phyloP scores from a whole-genome alignment of 2,329 filamentous ascomycete species.

The Alternaria arbusti region DNA sequence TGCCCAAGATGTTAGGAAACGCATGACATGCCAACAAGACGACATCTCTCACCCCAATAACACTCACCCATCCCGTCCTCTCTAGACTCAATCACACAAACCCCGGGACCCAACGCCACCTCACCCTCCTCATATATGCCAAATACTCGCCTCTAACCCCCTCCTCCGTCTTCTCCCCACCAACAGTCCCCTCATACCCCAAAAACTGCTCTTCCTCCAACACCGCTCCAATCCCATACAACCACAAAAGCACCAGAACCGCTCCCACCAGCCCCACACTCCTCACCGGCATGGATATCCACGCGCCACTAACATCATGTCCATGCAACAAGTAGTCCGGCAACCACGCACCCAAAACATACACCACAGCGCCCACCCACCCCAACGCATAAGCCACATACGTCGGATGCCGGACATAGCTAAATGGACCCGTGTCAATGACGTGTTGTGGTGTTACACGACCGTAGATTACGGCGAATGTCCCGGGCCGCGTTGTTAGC shows the following conservation, averaged over 20 bases:
- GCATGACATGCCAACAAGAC: background rate
- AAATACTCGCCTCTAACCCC: background rate
- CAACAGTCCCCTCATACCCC: background rate
- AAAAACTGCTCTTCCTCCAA: background rate
- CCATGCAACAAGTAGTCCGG: background rate
- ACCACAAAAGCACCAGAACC: background rate
- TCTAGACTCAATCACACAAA: background rate
- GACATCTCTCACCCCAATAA: background rate
- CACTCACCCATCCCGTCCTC: background rate
- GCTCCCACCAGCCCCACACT: background rate
- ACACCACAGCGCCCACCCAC: background rate
- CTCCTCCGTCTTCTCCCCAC: background rate
- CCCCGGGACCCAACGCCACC: background rate
- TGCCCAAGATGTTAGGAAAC: background rate
- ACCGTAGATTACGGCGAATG: background rate
- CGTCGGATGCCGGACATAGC: background rate
- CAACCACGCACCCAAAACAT: background rate
- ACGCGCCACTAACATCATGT: background rate
- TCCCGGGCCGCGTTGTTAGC: background rate
- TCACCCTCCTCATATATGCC: background rate
- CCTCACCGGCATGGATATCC: background rate
- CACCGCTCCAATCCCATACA: background rate
- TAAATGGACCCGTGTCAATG: background rate
- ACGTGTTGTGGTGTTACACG: background rate
- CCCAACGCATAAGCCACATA: background rate